These are phyloP conservation scores for Scedosporium boydii DNA, from an alignment of 2,329 filamentous ascomycete species.

Conservation along the genomic window DNA sequence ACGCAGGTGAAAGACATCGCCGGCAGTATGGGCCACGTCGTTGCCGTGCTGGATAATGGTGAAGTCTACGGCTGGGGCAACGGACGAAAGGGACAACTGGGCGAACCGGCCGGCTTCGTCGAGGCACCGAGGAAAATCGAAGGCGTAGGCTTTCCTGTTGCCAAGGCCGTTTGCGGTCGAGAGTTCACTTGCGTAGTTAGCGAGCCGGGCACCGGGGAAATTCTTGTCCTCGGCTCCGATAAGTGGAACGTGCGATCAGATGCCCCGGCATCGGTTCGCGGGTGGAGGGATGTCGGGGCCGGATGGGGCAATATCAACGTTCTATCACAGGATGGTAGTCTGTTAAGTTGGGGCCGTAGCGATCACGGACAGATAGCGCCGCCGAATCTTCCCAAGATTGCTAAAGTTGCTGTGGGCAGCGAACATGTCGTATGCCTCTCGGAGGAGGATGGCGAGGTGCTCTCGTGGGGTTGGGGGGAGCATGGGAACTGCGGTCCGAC, in stretches of 20 bases:
- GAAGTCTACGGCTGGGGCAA: constrained; percentile 83
- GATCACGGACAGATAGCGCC: constrained; percentile 77
- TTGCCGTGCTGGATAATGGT: constrained; percentile 65
- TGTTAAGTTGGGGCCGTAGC: constrained; percentile 72
- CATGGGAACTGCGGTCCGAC: constrained; percentile 87
- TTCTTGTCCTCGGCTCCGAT: constrained; percentile 62
- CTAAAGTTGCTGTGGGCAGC: constrained; percentile 69
- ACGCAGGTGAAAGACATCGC: constrained; percentile 54
- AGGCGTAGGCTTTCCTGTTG: constrained; percentile 50
- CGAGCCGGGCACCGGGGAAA: constrained; percentile 42
- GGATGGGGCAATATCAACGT: constrained; percentile 79
- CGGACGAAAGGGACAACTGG: constrained; percentile 76
- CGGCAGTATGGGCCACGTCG: constrained; percentile 69
- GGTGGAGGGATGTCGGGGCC: constrained; percentile 61
- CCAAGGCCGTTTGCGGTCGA: constrained; percentile 64
- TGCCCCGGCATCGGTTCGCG: constrained; percentile 41
- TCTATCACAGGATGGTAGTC: constrained; percentile 46
- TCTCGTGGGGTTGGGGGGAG: constrained; percentile 95
- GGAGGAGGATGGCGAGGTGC: constrained; percentile 46
- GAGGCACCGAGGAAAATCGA: constrained; percentile 53
- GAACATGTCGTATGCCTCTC: constrained; percentile 78
- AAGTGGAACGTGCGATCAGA: constrained; percentile 58
- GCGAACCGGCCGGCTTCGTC: constrained; percentile 43
- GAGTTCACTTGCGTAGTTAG: constrained; percentile 74
- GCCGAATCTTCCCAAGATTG: constrained; percentile 44